Base-by-base conservation (phyloP, 179 eudicot species). In the Beta macrorhiza region DNA sequence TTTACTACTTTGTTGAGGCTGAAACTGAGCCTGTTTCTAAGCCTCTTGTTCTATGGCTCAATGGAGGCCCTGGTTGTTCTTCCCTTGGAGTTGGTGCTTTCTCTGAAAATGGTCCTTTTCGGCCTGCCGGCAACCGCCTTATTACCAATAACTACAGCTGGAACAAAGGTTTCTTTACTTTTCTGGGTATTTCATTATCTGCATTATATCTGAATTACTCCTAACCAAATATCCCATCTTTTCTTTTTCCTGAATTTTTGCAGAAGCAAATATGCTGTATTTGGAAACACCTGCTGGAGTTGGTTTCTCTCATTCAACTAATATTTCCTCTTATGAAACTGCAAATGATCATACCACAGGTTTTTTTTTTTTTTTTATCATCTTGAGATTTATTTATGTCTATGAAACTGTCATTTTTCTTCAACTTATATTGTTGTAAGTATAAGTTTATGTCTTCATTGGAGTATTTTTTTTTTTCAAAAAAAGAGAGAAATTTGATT, bases 11-110 rank as follows among this genome's bases (percentile, higher is more conserved):
- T 86, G 92, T 89, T 76, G 97, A 95, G 84, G 93, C 99, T 65
- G 87, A 93, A 82, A 44, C 80, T 25, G 82, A 88, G 7, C 89
- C 93, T 47, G 72, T 82, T 76, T 83, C 95, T 70, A 93, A 89
- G 79, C 97, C 98, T 57, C 86, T 95, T 49, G 98, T 93, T 82
- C 93, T 93, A 16, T 92, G 99, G 98, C 79, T 95, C 25, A 95
- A 93, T 88, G 98, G 98, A 92, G 98, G 98, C 72, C 98, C 98
- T 80, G 98, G 98, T 37, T 95, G 98, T 81, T 95, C 98, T 80
- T 95, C 97, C 53, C 83, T 95, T 79, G 98, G 98, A 61, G 98
- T 92, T 81, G 98, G 98, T 72, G 98, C 98, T 84, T 95, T 95
- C 78, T 93, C 97, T 82, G 98, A 95, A 82, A 92, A 93, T 91